These are phyloP conservation scores for Populus nigra DNA, from an alignment of 345 rosid species.

Conservation along the genomic window DNA sequence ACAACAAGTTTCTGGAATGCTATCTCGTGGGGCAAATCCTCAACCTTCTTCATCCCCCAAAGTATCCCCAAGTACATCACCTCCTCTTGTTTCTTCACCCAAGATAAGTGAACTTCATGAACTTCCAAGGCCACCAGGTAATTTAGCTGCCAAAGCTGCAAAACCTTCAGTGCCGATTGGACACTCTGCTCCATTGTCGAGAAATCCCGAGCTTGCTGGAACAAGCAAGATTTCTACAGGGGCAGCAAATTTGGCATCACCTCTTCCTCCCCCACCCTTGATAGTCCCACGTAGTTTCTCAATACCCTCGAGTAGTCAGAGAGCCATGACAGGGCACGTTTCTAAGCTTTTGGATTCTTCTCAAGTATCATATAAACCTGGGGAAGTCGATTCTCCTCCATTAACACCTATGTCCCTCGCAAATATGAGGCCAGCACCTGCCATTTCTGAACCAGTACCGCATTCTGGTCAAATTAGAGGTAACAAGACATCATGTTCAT, in stretches of 20 bases:
- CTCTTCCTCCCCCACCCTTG: conserved; percentile 78
- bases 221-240: conserved; percentile 35
- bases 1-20: conserved; percentile 43
- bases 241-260: conserved; percentile 55
- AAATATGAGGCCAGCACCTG: conserved; percentile 34
- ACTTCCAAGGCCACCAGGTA: conserved; percentile 90
- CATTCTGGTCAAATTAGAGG: conserved; percentile 73
- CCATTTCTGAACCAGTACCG: conserved; percentile 37
- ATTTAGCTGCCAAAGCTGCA: conserved; percentile 44
- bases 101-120: conserved; percentile 79
- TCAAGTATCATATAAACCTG: conserved; percentile 33
- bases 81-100: conserved; percentile 78
- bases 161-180: conserved; percentile 54
- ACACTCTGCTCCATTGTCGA: conserved; percentile 82
- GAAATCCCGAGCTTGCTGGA: conserved; percentile 56
- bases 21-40: conserved; percentile 42
- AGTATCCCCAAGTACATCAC: conserved; percentile 77
- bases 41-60: conserved; percentile 60
- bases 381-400: conserved; percentile 66
- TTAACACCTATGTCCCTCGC: conserved; percentile 66
- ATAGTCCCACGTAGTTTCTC: conserved; percentile 72
- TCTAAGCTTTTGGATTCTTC: conserved; percentile 46
- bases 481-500: conserved; percentile 25
- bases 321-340: conserved; percentile 50
- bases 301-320: conserved; percentile 76